These are phyloP conservation scores for Sarcomyxa edulis DNA, from an alignment of 768 basidiomycete genomes.

Conservation along the genomic window DNA sequence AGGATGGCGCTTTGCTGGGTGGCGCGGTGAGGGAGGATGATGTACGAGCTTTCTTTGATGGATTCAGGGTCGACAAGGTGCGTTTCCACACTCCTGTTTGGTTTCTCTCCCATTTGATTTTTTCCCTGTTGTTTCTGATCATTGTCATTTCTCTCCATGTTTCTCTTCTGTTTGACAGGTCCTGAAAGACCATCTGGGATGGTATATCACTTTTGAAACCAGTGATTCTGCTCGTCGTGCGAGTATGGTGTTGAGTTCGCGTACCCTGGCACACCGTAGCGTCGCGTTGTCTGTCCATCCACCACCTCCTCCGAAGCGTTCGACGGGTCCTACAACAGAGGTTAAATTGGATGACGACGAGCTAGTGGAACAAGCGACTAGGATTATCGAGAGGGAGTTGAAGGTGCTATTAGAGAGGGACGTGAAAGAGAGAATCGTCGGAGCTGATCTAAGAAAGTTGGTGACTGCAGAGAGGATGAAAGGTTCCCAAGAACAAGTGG, in stretches of 20 bases:
- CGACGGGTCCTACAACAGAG: slow-evolving; percentile 29
- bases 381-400: slow-evolving; percentile 55
- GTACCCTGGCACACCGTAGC: slow-evolving; percentile 53
- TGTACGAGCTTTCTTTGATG: slow-evolving; percentile 61
- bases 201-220: slow-evolving; percentile 79
- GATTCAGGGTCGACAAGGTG: slow-evolving; percentile 72
- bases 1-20: slow-evolving; percentile 39
- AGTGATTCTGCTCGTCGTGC: slow-evolving; percentile 62
- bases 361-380: slow-evolving; percentile 49
- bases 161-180: slow-evolving; percentile 38
- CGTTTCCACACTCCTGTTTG: slow-evolving; percentile 18
- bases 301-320: slow-evolving; percentile 29
- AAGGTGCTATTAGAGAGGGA: slow-evolving; percentile 55
- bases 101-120: slow-evolving; percentile 4
- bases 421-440: slow-evolving; percentile 56
- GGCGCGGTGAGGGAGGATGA: slow-evolving; percentile 59
- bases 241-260: slow-evolving; percentile 53
- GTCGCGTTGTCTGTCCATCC: slow-evolving; percentile 50
- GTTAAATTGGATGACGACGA: slow-evolving; percentile 48
- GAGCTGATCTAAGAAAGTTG: slow-evolving; percentile 43
- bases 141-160: slow-evolving; percentile 6
- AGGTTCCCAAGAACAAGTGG: slow-evolving; percentile 18
- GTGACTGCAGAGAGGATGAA: slow-evolving; percentile 48
- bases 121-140: slow-evolving; percentile 8
- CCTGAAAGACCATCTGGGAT: slow-evolving; percentile 61